A percentile compares a stretch with the other conserved stretches of the same genome.
These are phyloP conservation scores for Lachnellula willkommii DNA, from an alignment of 2,329 filamentous ascomycete species.

Conservation along the genomic window DNA sequence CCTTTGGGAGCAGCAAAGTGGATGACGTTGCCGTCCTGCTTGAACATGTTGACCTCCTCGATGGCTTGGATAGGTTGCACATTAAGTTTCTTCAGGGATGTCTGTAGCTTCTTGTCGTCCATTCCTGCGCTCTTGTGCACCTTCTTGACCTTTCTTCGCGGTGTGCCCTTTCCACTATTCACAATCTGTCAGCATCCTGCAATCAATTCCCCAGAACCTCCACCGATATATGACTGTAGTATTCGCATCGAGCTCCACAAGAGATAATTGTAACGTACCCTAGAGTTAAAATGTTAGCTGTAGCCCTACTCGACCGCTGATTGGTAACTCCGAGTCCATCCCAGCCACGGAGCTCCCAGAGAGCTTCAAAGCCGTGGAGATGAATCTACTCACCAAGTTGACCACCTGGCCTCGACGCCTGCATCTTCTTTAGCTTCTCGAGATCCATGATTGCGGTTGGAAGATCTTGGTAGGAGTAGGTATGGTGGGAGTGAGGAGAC, in stretches of 20 bases:
- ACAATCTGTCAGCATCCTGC: constrained; percentile 23
- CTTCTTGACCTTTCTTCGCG: constrained; percentile 97
- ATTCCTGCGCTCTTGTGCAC: constrained; percentile 85
- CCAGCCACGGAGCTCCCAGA: neutral
- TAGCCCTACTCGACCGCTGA: neutral
- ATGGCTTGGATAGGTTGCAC: constrained; percentile 99
- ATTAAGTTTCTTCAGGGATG: constrained; percentile 97
- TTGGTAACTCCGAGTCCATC: neutral
- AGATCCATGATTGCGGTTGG: constrained; percentile 53
- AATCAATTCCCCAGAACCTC: constrained; percentile 4
- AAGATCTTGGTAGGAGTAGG: constrained; percentile 23
- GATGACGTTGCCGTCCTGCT: constrained; percentile 99
- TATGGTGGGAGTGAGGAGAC: constrained; percentile 8
- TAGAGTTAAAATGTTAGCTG: constrained; percentile 15
- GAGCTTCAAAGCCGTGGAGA: neutral
- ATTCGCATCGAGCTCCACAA: constrained; percentile 2
- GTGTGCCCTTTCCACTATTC: constrained; percentile 86
- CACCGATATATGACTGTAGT: neutral
- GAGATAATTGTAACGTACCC: constrained; percentile 19
- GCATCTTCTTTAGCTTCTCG: constrained; percentile 62
- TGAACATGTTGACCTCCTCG: constrained; percentile 99
- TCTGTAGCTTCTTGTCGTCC: constrained; percentile 99
- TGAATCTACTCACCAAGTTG: constrained; percentile 13
- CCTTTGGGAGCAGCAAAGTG: constrained; percentile 98
- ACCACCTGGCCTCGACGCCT: constrained; percentile 53